Base-by-base conservation (phyloP, 176 grass and related monocot genomes). In the Avena atlantica region DNA sequence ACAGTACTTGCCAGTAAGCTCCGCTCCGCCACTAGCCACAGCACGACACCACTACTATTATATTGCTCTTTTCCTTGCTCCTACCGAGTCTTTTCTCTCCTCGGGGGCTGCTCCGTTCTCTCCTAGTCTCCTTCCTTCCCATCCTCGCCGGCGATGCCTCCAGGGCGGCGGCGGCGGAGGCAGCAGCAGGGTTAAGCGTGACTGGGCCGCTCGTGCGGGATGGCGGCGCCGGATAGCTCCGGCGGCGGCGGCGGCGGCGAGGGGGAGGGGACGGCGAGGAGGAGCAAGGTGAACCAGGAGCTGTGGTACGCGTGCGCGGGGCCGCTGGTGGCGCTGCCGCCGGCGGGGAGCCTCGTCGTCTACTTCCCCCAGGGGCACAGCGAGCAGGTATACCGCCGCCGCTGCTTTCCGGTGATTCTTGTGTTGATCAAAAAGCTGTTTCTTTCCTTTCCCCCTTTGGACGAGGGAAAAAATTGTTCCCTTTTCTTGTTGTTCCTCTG, bases 311-410 rank as follows among this genome's bases (percentile, higher is more conserved):
- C 89, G 78, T 95, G 91, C 89, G 94, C 89, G 19, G 94, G 94
- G 59, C 94, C 91, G 60, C 84, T 95, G 27, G 94, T 91, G 50
- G 21, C 73, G 73, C 81, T 95, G 71, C 94, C 94, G 72, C 88
- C 89, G 78, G 57, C 78, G 58, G 91, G 89, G 69, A 95, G 90
- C 87, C 89, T 92, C 81, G 89, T 95, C 68, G 91, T 95, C 78
- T 95, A 95, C 84, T 95, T 95, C 80, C 91, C 93, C 5, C 94
- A 93, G 79, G 94, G 94, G 1, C 91, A 95, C 91, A 93, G 89
- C 82, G 89, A 95, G 89, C 94, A 95, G 87, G 91, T 95, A 69
- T 55, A 71, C 19, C 36, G 61, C 61, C 3, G 67, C 68, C 47
- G 9, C 12, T 21, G 15, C 80, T 48, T 76, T 12, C 68, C 15